Evolutionary conservation across 2,329 filamentous ascomycete species (phyloP), one percentile per base, ranked within the genome.

Genomic region (Diaporthe aspalathi): DNA sequence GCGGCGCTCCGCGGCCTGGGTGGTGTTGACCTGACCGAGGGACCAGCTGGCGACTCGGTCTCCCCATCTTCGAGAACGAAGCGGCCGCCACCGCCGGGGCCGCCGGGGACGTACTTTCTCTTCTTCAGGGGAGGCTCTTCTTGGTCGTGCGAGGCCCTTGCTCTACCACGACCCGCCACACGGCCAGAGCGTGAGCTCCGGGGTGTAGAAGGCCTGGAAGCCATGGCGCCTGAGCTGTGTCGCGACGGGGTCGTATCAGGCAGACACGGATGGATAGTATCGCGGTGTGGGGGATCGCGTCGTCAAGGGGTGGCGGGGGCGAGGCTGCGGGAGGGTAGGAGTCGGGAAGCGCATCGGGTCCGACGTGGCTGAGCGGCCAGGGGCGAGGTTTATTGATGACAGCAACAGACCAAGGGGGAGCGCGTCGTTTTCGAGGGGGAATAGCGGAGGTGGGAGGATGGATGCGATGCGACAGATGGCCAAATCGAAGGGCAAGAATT

Each of bases 71-170:
- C 93, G 56, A 68, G 49, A 45, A 96, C 85, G 80, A 94, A 97
- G 78, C 94, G 87, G 24, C 94, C 94, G 71, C 94, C 94, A 56
- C 94, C 94, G 49, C 94, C 94, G 71, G 94, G 92, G 3, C 94
- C 94, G 60, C 94, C 94, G 43, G 95, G 94, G 60, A 97, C 89
- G 83, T 97, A 98, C 81, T 90, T 88, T 75, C 91, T 87, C 78
- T 89, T 89, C 82, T 94, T 94, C 1, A 86, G 86, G 16, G 92
- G 90, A 32, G 91, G 91, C 75, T 92, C 91, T 53, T 73, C 68
- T 35, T 60, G 50, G 17, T 73, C 71, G 50, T 60, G 86, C 84
- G 52, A 79, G 80, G 32, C 80, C 77, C 67, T 52, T 35, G 47
- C 67, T 50, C 73, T 71, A 20, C 54, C 77, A 77, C 68, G 86